phyloP scores from a whole-genome alignment of 164 flowering plant genomes.

The Taxillus chinensis region DNA sequence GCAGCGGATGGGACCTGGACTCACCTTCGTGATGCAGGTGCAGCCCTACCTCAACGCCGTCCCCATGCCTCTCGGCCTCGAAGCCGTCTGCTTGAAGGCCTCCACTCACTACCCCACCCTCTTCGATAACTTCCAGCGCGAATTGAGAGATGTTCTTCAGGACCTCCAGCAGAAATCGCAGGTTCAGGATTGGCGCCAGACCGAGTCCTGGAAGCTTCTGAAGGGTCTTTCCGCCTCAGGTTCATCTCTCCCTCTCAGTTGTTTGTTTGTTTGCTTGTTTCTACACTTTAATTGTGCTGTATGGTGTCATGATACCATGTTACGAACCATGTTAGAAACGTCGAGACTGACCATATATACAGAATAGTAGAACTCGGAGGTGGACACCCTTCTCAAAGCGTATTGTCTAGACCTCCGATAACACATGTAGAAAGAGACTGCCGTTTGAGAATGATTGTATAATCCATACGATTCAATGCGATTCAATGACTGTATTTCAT shows the following conservation, averaged over 20 bases:
- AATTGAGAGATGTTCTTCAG: conserved; percentile 60
- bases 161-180: conserved; percentile 31
- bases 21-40: conserved; percentile 71
- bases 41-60: conserved; percentile 75
- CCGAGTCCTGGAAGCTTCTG: conserved; percentile 77
- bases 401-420: too few relatives aligned
- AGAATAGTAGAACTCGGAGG: too few relatives aligned
- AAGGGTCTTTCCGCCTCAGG: conserved; percentile 75
- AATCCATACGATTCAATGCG: too few relatives aligned
- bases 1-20: conserved; percentile 63
- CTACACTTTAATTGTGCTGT: neutral
- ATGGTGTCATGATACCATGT: neutral
- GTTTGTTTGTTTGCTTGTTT: conserved; percentile 1
- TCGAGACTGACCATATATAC: too few relatives aligned
- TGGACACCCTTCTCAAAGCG: too few relatives aligned
- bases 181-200: conserved; percentile 46
- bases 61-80: conserved; percentile 80
- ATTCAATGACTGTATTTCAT: too few relatives aligned
- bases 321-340: too few relatives aligned
- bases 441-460: too few relatives aligned
- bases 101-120: conserved; percentile 85
- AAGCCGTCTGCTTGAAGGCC: conserved; percentile 72
- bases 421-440: too few relatives aligned
- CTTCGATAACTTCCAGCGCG: conserved; percentile 86
- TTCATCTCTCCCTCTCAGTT: conserved; percentile 9